These are phyloP conservation scores for Podosphaera fusca DNA, from an alignment of 2,329 filamentous ascomycete species.

Conservation along the genomic window DNA sequence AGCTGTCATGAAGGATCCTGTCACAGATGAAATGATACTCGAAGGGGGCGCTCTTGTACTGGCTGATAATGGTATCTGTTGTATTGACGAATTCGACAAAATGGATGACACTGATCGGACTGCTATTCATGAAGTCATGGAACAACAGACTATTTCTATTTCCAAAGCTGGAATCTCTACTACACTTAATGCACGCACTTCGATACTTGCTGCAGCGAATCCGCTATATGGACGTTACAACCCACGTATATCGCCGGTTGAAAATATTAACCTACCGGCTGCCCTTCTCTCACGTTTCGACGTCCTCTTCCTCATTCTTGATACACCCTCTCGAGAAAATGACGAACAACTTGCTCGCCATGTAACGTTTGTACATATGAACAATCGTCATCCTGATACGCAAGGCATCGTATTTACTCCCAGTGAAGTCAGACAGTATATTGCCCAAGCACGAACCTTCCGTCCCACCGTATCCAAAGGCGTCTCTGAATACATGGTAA, in stretches of 20 bases:
- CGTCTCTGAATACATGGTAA: slow-evolving; percentile 89
- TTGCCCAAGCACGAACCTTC: slow-evolving; percentile 77
- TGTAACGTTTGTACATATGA: slow-evolving; percentile 92
- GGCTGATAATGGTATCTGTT: slow-evolving; percentile 64
- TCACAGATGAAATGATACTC: slow-evolving; percentile 57
- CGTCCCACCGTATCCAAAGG: slow-evolving; percentile 64
- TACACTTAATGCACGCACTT: slow-evolving; percentile 85
- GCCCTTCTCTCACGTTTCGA: slow-evolving; percentile 94
- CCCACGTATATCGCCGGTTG: slow-evolving; percentile 84
- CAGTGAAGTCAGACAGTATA: slow-evolving; percentile 84
- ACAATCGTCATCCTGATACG: slow-evolving; percentile 77
- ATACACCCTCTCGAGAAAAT: slow-evolving; percentile 70
- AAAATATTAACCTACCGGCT: slow-evolving; percentile 98
- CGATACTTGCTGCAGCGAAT: slow-evolving; percentile 88
- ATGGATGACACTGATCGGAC: slow-evolving; percentile 62
- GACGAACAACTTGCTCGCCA: slow-evolving; percentile 90
- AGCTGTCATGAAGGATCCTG: slow-evolving; percentile 59
- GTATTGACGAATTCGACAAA: slow-evolving; percentile 71
- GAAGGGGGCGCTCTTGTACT: slow-evolving; percentile 61
- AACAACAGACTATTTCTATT: slow-evolving; percentile 67
- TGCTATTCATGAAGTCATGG: slow-evolving; percentile 72
- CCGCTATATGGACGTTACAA: slow-evolving; percentile 96
- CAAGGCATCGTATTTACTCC: slow-evolving; percentile 62
- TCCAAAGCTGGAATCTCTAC: slow-evolving; percentile 90
- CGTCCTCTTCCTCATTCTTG: slow-evolving; percentile 85